Evolutionary conservation across 2,329 filamentous ascomycete species (phyloP), one percentile per base, ranked within the genome.

Genomic region (Xylariaceae sp.): DNA sequence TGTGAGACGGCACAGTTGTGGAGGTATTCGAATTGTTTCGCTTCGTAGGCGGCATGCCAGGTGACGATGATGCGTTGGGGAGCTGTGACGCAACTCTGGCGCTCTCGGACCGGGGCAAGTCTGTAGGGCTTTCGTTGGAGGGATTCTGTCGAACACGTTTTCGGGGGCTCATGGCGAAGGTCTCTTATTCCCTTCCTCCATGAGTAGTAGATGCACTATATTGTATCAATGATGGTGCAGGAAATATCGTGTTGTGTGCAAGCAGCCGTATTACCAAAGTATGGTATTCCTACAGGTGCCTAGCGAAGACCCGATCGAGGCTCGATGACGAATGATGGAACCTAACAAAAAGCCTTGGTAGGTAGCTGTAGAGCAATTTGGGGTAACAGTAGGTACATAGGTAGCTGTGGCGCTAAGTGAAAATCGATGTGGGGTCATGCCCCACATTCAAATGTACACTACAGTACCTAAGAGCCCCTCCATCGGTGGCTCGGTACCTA

Each of bases 91-190:
- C 65, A 64, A 68, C 57, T 44, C 48, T 48, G 37, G 58, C 58
- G 50, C 53, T 53, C 46, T 62, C 63, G 46, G 64, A 61, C 44
- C 54, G 50, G 19, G 64, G 56, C 49, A 62, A 40, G 49, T 59
- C 65, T 41, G 52, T 53, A 36, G 65, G 56, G 58, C 60, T 66
- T 36, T 65, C 49, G 43, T 67, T 65, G 6, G 65, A 54, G 47
- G 74, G 70, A 53, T 75, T 74, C 17, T 71, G 73, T 59, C 75
- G 74, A 39, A 69, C 63, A 57, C 76, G 76, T 65, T 80, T 80
- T 60, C 76, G 71, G 44, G 71, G 69, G 41, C 69, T 73, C 77
- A 79, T 79, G 61, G 58, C 65, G 43, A 16, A 29, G 44, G 49
- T 49, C 19, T 21, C 43, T 21, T 19, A 41, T 12, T 46, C 21